Evolutionary conservation across 1,284 basidiomycete species (phyloP).

Genomic region (Sanguinoderma infundibulare): DNA sequence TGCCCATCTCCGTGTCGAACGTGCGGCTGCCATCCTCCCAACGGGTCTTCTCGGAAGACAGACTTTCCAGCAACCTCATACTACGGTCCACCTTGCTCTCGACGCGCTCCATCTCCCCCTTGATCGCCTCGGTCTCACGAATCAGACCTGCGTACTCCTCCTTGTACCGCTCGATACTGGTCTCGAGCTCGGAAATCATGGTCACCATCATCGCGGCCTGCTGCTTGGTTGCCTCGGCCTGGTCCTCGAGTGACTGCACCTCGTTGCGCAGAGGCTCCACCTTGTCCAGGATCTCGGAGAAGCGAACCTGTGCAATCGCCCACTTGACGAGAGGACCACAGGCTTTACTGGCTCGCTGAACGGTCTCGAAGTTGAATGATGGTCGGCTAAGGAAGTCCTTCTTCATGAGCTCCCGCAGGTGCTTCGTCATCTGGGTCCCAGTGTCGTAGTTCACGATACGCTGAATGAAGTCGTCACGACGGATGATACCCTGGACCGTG

Average conservation of each 20-base stretch:
- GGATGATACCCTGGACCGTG: conserved; percentile 94
- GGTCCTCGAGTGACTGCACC: conserved; percentile 90
- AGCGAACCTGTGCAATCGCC: conserved; percentile 97
- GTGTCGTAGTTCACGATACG: conserved; percentile 99
- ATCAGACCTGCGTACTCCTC: conserved; percentile 98
- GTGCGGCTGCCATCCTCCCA: conserved; percentile 97
- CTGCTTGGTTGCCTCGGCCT: conserved; percentile 92
- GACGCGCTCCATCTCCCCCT: conserved; percentile 97
- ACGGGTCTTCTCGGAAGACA: conserved; percentile 93
- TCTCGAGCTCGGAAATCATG: conserved; percentile 93
- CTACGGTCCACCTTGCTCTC: conserved; percentile 97
- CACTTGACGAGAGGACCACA: conserved; percentile 99
- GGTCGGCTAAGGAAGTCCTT: conserved; percentile 92
- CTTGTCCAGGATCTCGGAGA: conserved; percentile 97
- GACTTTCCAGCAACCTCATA: conserved; percentile 92
- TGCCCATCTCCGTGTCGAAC: conserved; percentile 98
- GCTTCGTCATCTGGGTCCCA: conserved; percentile 86
- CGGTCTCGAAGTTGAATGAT: conserved; percentile 94
- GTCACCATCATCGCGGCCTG: conserved; percentile 89
- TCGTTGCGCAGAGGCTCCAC: conserved; percentile 97
- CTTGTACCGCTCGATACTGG: conserved; percentile 94
- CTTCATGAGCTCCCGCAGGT: conserved; percentile 91
- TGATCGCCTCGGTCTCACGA: conserved; percentile 97
- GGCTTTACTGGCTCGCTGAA: conserved; percentile 95
- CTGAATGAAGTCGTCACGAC: conserved; percentile 97